Evolutionary conservation across 176 grass and related monocot genomes (phyloP).

Genomic region (Eragrostis curvula): DNA sequence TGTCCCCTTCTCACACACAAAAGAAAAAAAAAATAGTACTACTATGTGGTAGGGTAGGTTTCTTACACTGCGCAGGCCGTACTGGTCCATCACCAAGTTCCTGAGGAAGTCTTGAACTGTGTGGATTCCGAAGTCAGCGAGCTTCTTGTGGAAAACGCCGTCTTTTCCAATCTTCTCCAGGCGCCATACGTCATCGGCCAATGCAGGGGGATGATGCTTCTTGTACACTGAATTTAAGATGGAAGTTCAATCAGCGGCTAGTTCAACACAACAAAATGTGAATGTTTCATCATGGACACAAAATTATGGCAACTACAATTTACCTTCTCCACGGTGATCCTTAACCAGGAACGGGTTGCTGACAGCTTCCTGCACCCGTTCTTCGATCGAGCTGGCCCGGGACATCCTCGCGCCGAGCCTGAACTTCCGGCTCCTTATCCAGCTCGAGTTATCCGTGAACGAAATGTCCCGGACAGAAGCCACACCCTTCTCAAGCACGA

Average conservation of each 20-base stretch:
- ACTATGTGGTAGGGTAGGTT: not conserved
- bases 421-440: conserved; percentile 83
- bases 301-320: not conserved
- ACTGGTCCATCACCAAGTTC: conserved; percentile 75
- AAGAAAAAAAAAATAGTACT: too few species aligned
- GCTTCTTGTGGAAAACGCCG: conserved; percentile 86
- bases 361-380: conserved; percentile 74
- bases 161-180: conserved; percentile 89
- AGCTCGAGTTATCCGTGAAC: conserved; percentile 94
- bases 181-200: conserved; percentile 76
- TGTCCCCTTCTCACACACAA: too few species aligned
- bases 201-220: conserved; percentile 79
- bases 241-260: not conserved
- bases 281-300: conserved; percentile 6
- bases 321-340: conserved; percentile 98
- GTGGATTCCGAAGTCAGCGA: conserved; percentile 65
- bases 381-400: conserved; percentile 48
- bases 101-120: conserved; percentile 82
- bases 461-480: conserved; percentile 64
- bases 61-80: conserved; percentile 68
- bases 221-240: conserved; percentile 62
- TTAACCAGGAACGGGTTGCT: conserved; percentile 85
- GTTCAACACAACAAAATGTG: not conserved
- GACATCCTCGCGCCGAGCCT: conserved; percentile 76
- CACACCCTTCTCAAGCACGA: conserved; percentile 76